A percentile compares a stretch with the other conserved stretches of the same genome.
Conservation (phyloP, 2,329 filamentous ascomycete genomes). For the Verticillium longisporum region DNA sequence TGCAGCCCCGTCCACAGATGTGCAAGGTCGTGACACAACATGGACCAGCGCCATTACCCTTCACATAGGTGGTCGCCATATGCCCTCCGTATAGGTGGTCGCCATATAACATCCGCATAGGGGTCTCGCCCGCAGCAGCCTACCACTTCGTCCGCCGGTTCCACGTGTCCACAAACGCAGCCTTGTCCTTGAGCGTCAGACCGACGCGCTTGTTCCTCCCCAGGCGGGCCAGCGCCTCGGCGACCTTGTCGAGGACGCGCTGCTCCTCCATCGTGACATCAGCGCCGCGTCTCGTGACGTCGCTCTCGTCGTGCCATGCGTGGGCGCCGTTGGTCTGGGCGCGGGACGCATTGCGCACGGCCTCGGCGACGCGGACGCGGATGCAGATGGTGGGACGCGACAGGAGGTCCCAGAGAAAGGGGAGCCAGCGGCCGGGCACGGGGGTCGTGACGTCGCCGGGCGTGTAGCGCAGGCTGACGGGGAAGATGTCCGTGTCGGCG, state of each 20-base stretch:
- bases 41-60: no score
- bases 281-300: constrained; percentile 22
- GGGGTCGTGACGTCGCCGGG: constrained; percentile 88
- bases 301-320: constrained; percentile 22
- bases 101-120: no score
- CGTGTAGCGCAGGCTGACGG: constrained; percentile 83
- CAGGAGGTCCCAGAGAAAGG: constrained; percentile 81
- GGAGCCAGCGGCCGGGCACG: constrained; percentile 63
- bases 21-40: no score
- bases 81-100: no score
- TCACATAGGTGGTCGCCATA: no score
- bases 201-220: constrained; percentile 86
- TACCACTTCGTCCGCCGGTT: constrained; percentile 26
- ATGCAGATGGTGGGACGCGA: constrained; percentile 83
- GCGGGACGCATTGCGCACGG: constrained; percentile 47
- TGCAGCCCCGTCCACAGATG: no score
- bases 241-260: constrained; percentile 68
- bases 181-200: constrained; percentile 76
- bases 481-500: constrained; percentile 70
- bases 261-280: constrained; percentile 51
- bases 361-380: constrained; percentile 81
- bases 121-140: no score
- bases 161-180: constrained; percentile 69
- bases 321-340: constrained; percentile 27
- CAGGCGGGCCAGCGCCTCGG: constrained; percentile 78